phyloP scores from a whole-genome alignment of 78 protist species.

The Paratrimastix pyriformis region DNA sequence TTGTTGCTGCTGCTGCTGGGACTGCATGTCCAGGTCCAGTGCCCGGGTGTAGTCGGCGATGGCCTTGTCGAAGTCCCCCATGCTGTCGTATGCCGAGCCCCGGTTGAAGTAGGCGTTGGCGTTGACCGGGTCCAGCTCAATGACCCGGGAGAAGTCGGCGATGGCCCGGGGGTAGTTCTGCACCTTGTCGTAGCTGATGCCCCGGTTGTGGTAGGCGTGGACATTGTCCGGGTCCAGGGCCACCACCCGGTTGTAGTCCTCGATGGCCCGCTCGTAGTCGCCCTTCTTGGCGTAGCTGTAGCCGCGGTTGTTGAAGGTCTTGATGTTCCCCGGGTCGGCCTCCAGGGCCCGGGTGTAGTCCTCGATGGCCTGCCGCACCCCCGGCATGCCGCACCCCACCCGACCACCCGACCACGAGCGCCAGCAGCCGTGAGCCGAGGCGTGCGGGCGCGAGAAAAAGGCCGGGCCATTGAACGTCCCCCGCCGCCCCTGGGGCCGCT shows the following conservation, averaged over 20 bases:
- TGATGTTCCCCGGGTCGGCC: conserved; percentile 21
- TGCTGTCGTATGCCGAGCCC: conserved; percentile 40
- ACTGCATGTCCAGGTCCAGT: conserved; percentile 25
- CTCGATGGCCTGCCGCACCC: too few relatives aligned
- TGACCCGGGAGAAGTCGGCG: conserved; percentile 5
- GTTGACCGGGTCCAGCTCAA: conserved; percentile 28
- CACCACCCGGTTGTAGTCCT: conserved; percentile 33
- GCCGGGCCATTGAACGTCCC: conserved; percentile 3
- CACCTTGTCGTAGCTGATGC: conserved; percentile 36
- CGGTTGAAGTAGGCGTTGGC: conserved; percentile 46
- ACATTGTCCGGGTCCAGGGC: conserved; percentile 36
- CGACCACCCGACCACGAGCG: too few relatives aligned
- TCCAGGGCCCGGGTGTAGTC: conserved; percentile 30
- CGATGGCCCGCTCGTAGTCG: conserved; percentile 13
- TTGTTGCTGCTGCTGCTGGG: too few relatives aligned
- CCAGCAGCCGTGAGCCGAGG: too few relatives aligned
- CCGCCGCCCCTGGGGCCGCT: too few relatives aligned
- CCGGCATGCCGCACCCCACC: too few relatives aligned
- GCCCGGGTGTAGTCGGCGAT: conserved; percentile 49
- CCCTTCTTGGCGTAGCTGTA: conserved; percentile 39
- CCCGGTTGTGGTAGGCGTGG: conserved; percentile 53
- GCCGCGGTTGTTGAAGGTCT: conserved; percentile 44
- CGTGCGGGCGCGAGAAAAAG: not conserved
- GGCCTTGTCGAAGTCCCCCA: conserved; percentile 43
- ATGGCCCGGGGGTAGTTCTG: conserved; percentile 17